Percentiles rank a stretch among this genome's conserved stretches.
Evolutionary conservation across 1,284 basidiomycete species (phyloP).

Genomic region (Sporisorium sorghi): DNA sequence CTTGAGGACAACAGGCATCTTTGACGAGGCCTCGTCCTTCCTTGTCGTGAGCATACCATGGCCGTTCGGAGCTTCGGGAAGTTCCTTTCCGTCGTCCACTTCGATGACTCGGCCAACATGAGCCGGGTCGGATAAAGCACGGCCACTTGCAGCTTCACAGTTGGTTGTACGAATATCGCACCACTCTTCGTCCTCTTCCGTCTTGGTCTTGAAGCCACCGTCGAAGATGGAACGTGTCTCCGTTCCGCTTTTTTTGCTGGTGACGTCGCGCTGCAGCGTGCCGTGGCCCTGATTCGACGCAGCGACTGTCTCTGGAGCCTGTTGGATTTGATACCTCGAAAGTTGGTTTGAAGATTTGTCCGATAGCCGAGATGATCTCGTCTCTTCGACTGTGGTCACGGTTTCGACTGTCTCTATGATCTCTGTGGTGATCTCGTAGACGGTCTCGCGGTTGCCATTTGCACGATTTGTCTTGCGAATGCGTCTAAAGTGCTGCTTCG

Average conservation of each 20-base stretch:
- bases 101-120: too few species aligned
- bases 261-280: slow-evolving; percentile 39
- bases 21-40: slow-evolving; percentile 32
- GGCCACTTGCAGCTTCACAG: background rate
- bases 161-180: slow-evolving; percentile 48
- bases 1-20: slow-evolving; percentile 70
- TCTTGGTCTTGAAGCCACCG: slow-evolving; percentile 38
- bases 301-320: background rate
- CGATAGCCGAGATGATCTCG: background rate
- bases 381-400: slow-evolving; percentile 56
- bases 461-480: slow-evolving; percentile 46
- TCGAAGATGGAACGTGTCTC: slow-evolving; percentile 48
- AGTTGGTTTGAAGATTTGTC: background rate
- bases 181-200: slow-evolving; percentile 52
- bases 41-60: slow-evolving; percentile 4
- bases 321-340: background rate
- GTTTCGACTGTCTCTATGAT: slow-evolving; percentile 67
- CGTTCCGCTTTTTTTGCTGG: slow-evolving; percentile 34
- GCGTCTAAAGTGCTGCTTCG: slow-evolving; percentile 44
- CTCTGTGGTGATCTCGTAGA: slow-evolving; percentile 71
- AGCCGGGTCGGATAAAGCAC: too few species aligned
- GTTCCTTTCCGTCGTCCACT: background rate
- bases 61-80: slow-evolving; percentile 44
- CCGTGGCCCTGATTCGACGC: background rate
- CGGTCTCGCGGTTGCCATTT: slow-evolving; percentile 58